A percentile compares a stretch with the other conserved stretches of the same genome.
phyloP scores from a whole-genome alignment of 2,329 filamentous ascomycete genomes.

The Cucurbitaria berberidis region DNA sequence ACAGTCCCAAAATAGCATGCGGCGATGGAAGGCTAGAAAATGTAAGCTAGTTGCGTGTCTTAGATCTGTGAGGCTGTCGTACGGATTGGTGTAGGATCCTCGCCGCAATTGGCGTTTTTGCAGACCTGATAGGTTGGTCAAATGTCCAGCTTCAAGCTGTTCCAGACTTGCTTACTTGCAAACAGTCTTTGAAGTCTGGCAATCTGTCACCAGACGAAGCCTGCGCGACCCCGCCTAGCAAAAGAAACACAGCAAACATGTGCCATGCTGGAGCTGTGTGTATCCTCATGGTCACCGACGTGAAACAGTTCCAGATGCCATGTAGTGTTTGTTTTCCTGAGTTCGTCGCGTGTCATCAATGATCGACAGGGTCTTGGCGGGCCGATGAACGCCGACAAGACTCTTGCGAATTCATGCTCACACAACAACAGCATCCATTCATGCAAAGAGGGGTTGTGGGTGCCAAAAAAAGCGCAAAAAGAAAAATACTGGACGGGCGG shows the following conservation, averaged over 20 bases:
- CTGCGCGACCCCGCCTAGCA: constrained; percentile 48
- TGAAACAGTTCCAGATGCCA: constrained; percentile 11
- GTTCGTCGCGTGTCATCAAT: constrained; percentile 12
- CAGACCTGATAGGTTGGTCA: constrained; percentile 68
- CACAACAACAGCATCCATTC: too few relatives aligned
- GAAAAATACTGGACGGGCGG: constrained; percentile 28
- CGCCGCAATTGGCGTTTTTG: constrained; percentile 76
- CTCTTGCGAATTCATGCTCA: background rate
- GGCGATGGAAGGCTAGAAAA: constrained; percentile 75
- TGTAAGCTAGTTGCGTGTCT: constrained; percentile 1
- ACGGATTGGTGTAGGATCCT: constrained; percentile 71
- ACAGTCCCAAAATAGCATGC: constrained; percentile 90
- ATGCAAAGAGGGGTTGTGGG: background rate
- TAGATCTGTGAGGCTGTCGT: constrained; percentile 46
- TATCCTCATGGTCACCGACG: constrained; percentile 34
- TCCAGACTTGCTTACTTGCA: constrained; percentile 66
- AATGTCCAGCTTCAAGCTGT: background rate
- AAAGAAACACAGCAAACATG: constrained; percentile 28
- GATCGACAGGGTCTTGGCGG: constrained; percentile 10
- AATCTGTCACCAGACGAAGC: constrained; percentile 85
- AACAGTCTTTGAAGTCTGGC: constrained; percentile 85
- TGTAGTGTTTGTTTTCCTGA: constrained; percentile 14
- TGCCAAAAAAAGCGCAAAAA: constrained; percentile 5
- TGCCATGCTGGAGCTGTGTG: constrained; percentile 32
- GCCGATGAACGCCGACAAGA: background rate